Conservation (phyloP, 2,329 filamentous ascomycete species). For the Seiridium unicorne region DNA sequence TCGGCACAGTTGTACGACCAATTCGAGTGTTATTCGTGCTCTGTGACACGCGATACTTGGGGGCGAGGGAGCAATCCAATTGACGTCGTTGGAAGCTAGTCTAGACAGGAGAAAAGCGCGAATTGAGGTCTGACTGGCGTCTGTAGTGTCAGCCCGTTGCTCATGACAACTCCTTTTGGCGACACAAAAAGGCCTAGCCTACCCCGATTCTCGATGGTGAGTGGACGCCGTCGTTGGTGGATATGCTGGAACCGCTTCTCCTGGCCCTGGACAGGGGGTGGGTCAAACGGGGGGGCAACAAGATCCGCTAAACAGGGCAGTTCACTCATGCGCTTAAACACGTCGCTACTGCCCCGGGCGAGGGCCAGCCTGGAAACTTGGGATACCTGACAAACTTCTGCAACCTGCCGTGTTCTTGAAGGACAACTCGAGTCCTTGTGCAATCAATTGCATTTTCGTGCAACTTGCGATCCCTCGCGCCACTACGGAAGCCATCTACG, state of each 20-base stretch:
- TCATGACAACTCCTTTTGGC: slow-evolving; percentile 1
- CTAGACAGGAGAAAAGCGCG: background rate
- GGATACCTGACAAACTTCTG: background rate
- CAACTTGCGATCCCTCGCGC: too few species aligned
- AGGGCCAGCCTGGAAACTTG: too few species aligned
- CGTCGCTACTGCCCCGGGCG: too few species aligned
- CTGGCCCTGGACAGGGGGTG: background rate
- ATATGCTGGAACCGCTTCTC: background rate
- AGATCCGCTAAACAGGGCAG: slow-evolving; percentile 1
- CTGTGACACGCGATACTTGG: too few species aligned
- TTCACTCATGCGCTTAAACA: background rate
- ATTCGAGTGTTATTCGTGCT: too few species aligned
- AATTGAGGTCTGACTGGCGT: background rate
- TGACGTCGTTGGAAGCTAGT: background rate
- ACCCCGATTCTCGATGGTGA: background rate
- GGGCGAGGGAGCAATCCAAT: background rate
- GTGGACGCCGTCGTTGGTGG: slow-evolving; percentile 2
- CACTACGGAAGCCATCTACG: too few species aligned
- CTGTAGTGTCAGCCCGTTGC: background rate
- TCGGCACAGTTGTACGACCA: too few species aligned
- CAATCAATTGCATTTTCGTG: too few species aligned
- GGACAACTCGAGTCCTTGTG: background rate
- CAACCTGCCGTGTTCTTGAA: background rate
- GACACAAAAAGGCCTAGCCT: background rate
- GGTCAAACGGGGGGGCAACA: background rate